Percentiles rank a stretch among this genome's conserved stretches.
These are phyloP conservation scores for Globisporangium nagaii DNA, from an alignment of 352 stramenopile species.

Conservation along the genomic window DNA sequence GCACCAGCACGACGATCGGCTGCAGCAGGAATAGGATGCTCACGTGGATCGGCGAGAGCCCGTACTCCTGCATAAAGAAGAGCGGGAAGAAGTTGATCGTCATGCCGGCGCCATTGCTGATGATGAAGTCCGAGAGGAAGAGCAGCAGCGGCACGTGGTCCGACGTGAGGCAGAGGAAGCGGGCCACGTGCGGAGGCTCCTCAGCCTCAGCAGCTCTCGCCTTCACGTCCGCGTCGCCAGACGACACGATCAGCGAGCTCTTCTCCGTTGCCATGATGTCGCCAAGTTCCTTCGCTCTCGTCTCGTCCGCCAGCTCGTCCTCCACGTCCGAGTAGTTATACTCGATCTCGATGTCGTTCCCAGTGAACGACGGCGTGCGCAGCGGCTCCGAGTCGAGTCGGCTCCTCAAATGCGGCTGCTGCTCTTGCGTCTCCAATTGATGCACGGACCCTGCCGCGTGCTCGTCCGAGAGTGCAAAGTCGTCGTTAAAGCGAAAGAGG, in stretches of 20 bases:
- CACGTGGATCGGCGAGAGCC: conserved; percentile 66
- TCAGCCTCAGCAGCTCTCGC: not conserved
- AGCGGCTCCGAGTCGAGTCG: conserved; percentile 28
- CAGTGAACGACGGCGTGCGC: conserved; percentile 52
- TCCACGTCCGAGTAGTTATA: conserved; percentile 67
- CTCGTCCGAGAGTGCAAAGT: conserved; percentile 38
- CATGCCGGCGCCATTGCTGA: conserved; percentile 82
- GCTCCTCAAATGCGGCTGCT: conserved; percentile 19
- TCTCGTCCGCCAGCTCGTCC: not conserved
- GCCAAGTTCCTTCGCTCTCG: not conserved
- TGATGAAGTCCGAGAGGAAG: conserved; percentile 76
- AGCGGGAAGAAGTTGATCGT: conserved; percentile 83
- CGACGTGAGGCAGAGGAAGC: conserved; percentile 60
- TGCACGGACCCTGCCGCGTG: conserved; percentile 2
- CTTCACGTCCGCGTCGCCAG: not conserved
- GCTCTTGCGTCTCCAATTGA: not conserved
- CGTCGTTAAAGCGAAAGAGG: conserved; percentile 64
- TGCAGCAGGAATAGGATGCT: conserved; percentile 62
- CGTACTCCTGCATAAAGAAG: conserved; percentile 81
- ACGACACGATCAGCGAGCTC: not conserved
- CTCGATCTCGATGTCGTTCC: conserved; percentile 57
- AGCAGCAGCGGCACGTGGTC: conserved; percentile 65
- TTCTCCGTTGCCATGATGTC: not conserved
- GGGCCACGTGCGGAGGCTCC: conserved; percentile 11
- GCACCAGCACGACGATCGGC: conserved; percentile 58